Evolutionary conservation across 371 early-diverging fungal species (phyloP), one percentile per base, ranked within the genome.

Genomic region (Syncephalastrum monosporum): DNA sequence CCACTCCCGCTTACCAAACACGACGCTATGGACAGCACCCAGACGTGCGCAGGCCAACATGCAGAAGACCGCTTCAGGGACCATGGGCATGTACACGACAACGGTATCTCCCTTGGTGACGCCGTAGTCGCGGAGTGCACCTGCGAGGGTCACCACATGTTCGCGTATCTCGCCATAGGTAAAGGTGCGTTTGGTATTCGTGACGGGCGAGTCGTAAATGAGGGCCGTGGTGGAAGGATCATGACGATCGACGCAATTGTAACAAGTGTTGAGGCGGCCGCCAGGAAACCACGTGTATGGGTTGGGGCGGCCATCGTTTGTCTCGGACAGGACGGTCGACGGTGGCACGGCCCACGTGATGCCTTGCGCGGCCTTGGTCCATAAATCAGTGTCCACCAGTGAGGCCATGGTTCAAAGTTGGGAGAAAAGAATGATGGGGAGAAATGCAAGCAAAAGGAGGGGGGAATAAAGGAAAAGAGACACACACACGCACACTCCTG

Each of bases 241-340:
- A 67, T 96, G 94, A 19, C 97, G 88, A 71, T 97, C 99, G 15
- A 98, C 76, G 57, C 91, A 90, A 67, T 97, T 98, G 76, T 91
- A 93, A 67, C 93, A 88, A 3, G 92, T 92, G 75, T 98, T 98
- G 52, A 98, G 72, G 50, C 72, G 64, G 6, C 87, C 90, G 38
- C 81, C 83, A 24, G 82, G 83, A 71, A 88, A 89, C 90, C 90
- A 89, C 16, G 68, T 61, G 42, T 78, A 81, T 0, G 75, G 73
- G 50, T 75, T 71, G 8, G 67, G 64, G 1, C 23, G 19, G 0
- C 51, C 29, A 21, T 55, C 63, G 13, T 44, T 21, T 12, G 56
- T 49, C 10, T 51, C 43, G 13, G 61, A 67, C 8, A 77, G 38
- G 3, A 72, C 57, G 10, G 77, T 50, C 1, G 66, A 58, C 17